These are phyloP conservation scores for Pilasporangium apinafurcum DNA, from an alignment of 352 stramenopile genomes.

Conservation along the genomic window DNA sequence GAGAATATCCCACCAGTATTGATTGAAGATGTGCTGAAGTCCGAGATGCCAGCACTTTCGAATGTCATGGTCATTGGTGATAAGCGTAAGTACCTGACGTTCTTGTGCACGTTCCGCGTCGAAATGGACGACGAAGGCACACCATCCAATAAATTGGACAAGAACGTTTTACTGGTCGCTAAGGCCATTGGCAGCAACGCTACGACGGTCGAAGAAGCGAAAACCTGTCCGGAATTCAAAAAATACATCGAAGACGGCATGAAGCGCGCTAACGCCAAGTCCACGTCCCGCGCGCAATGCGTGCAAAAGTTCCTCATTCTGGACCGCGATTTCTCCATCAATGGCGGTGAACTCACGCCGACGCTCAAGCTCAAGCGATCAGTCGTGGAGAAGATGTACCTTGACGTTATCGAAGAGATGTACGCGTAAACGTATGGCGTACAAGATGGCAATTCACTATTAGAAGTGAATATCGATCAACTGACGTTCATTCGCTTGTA, in stretches of 20 bases:
- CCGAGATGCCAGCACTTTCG: slow-evolving; percentile 61
- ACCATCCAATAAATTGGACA: slow-evolving; percentile 68
- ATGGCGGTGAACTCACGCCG: slow-evolving; percentile 87
- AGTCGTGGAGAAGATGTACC: slow-evolving; percentile 86
- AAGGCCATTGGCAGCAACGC: slow-evolving; percentile 56
- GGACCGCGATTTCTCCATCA: slow-evolving; percentile 78
- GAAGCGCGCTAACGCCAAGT: slow-evolving; percentile 45
- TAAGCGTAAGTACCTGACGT: slow-evolving; percentile 86
- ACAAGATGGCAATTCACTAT: no score
- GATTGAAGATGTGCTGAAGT: slow-evolving; percentile 87
- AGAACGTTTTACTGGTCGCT: slow-evolving; percentile 50
- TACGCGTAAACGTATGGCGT: slow-evolving; percentile 30
- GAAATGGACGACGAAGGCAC: slow-evolving; percentile 48
- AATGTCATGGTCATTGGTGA: slow-evolving; percentile 91
- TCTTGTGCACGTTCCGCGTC: slow-evolving; percentile 79
- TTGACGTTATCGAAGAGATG: slow-evolving; percentile 78
- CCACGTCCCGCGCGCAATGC: slow-evolving; percentile 41
- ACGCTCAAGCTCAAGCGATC: slow-evolving; percentile 93
- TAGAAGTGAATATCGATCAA: no score
- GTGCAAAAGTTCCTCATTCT: slow-evolving; percentile 83
- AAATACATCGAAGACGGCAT: slow-evolving; percentile 75
- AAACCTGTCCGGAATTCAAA: slow-evolving; percentile 55
- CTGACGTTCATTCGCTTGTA: no score
- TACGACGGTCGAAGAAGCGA: slow-evolving; percentile 75
- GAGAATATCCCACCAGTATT: slow-evolving; percentile 90